These are phyloP conservation scores for Quercus phellos DNA, from an alignment of 331 rosid genomes.

Conservation along the genomic window DNA sequence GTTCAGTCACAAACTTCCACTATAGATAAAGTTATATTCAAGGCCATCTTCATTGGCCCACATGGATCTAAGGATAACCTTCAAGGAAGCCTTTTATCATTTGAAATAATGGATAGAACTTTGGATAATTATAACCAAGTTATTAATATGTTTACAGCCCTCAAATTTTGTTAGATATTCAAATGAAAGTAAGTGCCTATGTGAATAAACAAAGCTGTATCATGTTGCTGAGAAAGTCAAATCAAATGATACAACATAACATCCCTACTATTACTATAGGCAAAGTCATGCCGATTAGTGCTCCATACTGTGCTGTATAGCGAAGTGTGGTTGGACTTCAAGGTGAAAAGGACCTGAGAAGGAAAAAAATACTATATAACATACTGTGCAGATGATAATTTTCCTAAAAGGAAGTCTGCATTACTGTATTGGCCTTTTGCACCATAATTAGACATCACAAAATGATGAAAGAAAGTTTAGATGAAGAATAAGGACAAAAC, in stretches of 20 bases:
- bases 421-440: not conserved
- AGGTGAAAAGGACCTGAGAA: not conserved
- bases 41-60: not conserved
- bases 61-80: not conserved
- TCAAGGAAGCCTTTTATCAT: not conserved
- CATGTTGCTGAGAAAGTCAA: not conserved
- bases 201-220: not conserved
- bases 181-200: not conserved
- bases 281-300: not conserved
- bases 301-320: not conserved
- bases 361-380: not conserved
- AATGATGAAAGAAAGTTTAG: not conserved
- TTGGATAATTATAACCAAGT: not conserved
- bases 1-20: not conserved
- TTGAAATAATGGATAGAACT: not conserved
- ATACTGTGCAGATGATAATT: not conserved
- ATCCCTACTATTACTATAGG: not conserved
- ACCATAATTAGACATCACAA: conserved; percentile 5
- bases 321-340: not conserved
- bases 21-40: not conserved
- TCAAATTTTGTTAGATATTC: not conserved
- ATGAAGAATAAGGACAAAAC: not conserved
- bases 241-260: not conserved
- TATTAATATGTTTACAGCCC: not conserved
- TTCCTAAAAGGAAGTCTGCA: not conserved